Base-by-base conservation (phyloP, 2,329 filamentous ascomycete species). In the Incumbomyces delicatus region DNA sequence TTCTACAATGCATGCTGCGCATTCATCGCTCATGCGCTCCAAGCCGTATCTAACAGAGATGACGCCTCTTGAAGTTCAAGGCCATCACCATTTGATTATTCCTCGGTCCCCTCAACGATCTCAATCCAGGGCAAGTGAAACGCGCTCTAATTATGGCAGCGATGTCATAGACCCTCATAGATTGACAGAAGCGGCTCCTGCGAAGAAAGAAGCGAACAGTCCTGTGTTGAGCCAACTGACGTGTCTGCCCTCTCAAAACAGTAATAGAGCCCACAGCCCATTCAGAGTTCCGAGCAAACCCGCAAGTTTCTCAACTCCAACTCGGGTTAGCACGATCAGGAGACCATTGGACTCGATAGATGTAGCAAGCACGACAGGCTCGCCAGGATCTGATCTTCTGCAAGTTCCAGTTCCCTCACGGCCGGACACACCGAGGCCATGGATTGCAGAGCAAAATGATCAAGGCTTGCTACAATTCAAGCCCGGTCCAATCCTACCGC, bases 41-140 rank as follows among this genome's bases (percentile, higher is more conserved):
- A 43, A 43, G 31, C 40, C 40, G 8, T 20, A 43, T 16, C 29
- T 43, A 5, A 14, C 40, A 10, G 40, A 43, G 3, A 8, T 34
- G 7, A 43, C 31, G 13, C 40, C 40, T 33, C 6, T 11, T 16
- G 40, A 43, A 32, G 31, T 27, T 4, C 40, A 43, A 43, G 40
- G 40, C 14, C 40, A 43, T 33, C 40, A 43, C 33, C 40, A 22
- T 18, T 43, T n/a, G 17, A 33, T 34, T 13, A 43, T 43, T 13
- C 29, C 31, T 18, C 40, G 40, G 10, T 43, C 40, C 10, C 40
- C 40, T 16, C 27, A 43, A 31, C 8, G 40, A 34, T 20, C 4
- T 17, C 14, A 27, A 17, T 43, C 40, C 33, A 5, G 40, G 6
- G 22, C 40, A 8, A 34, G 40, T 17, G 27, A 32, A 33, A 43